Evolutionary conservation across 2,329 filamentous ascomycete species (phyloP), one percentile per base, ranked within the genome.

Genomic region (Trichoderma afroharzianum): DNA sequence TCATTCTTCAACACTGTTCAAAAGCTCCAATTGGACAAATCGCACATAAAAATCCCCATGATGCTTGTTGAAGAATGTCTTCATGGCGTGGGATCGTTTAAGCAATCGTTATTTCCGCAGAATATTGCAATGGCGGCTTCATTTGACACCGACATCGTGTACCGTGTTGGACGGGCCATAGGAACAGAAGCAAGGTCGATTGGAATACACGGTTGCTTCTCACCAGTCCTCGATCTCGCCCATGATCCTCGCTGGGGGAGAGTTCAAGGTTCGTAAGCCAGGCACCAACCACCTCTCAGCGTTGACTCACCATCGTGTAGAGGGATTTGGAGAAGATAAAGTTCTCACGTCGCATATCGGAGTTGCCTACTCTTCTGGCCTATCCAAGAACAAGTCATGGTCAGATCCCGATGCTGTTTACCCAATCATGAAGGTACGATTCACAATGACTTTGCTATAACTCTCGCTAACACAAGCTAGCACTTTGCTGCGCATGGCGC

Each of bases 21-120:
- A 32, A 55, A 72, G 32, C 70, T 72, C 6, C 70, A 72, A 26
- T 43, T 72, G 18, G 39, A 63, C n/a, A 72, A 64, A 15, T 72
- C 70, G 1, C 70, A 63, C 18, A 28, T 72, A 6, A 55, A 72
- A n/a, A 36, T 72, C 6, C 70, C 70, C 3, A 58, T 72, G 57
- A 72, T 72, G 70, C 66, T 70, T 1, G 66, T 72, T n/a, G 70
- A 72, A 12, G 70, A 72, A 18, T 72, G 70, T 32, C 66, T 72
- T 0, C 70, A 72, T 12, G 58, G 58, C 1, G 47, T 70, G 0
- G 70, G 70, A 24, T 70, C 70, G 4, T 72, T 70, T 1, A 70
- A 72, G 58, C 70, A 72, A 26, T 72, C 70, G 5, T 6, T 72
- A 2, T 72, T 72, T n/a, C 70, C 70, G 2, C 70, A 72, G 28